A percentile compares a stretch with the other conserved stretches of the same genome.
Conservation (phyloP, 2,329 filamentous ascomycete genomes). For the Sclerotinia borealis region DNA sequence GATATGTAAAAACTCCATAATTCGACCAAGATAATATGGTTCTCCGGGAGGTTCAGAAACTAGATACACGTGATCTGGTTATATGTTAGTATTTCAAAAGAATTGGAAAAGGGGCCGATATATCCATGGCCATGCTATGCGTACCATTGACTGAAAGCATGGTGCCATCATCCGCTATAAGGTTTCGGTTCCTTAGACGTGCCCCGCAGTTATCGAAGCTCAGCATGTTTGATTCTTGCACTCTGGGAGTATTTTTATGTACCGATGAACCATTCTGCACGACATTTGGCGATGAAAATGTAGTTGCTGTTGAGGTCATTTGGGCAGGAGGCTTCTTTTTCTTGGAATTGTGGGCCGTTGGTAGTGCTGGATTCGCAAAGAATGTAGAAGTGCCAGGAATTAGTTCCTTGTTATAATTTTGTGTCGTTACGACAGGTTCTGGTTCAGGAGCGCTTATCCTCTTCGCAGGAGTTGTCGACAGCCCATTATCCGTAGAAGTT, state of each 20-base stretch:
- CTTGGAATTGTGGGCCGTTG: conserved; percentile 51
- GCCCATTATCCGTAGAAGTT: conserved; percentile 16
- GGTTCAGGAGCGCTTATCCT: conserved; percentile 34
- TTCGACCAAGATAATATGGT: conserved; percentile 93
- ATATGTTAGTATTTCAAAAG: conserved; percentile 17
- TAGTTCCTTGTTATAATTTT: conserved; percentile 37
- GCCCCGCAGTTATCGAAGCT: conserved; percentile 71
- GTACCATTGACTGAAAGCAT: conserved; percentile 79
- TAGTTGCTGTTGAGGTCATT: conserved; percentile 16
- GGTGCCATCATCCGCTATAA: conserved; percentile 88
- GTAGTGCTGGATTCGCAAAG: conserved; percentile 39
- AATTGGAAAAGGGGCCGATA: neutral
- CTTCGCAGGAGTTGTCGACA: conserved; percentile 32
- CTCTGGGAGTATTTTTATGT: conserved; percentile 18
- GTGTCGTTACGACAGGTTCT: conserved; percentile 25
- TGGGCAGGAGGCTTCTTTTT: conserved; percentile 70
- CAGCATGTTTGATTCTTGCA: conserved; percentile 74
- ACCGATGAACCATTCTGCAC: conserved; percentile 12
- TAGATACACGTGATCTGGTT: conserved; percentile 79
- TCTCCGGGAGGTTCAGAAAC: conserved; percentile 96
- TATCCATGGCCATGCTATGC: conserved; percentile 30
- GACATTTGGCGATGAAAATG: conserved; percentile 9
- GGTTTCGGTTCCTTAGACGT: conserved; percentile 65
- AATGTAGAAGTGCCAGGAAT: conserved; percentile 55
- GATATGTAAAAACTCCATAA: conserved; percentile 93